Percentiles rank a stretch among this genome's conserved stretches.
phyloP scores from a whole-genome alignment of 2,329 filamentous ascomycete species.

The Pseudopithomyces chartarum region DNA sequence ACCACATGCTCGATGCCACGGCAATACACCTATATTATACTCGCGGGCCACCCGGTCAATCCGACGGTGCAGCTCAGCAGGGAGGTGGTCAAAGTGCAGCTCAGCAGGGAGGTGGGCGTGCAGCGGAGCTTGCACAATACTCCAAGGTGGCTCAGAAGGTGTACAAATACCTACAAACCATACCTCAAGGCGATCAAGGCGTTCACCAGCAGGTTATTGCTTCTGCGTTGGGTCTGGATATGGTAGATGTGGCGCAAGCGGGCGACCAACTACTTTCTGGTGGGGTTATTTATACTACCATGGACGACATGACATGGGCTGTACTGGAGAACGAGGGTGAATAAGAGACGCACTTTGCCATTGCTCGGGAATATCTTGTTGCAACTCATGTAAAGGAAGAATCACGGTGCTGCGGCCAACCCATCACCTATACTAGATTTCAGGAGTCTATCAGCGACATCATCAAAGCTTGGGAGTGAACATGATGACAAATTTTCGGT shows the following conservation, averaged over 20 bases:
- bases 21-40: constrained; percentile 86
- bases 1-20: constrained; percentile 88
- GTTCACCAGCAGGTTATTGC: constrained; percentile 81
- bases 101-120: constrained; percentile 27
- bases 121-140: constrained; percentile 37
- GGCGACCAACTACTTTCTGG: constrained; percentile 77
- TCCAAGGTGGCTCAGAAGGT: constrained; percentile 70
- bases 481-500: background rate
- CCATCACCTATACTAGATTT: background rate
- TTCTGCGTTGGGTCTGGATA: constrained; percentile 65
- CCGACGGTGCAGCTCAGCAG: constrained; percentile 44
- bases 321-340: constrained; percentile 65
- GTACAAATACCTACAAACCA: constrained; percentile 69
- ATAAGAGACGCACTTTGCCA: background rate
- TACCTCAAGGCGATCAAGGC: constrained; percentile 78
- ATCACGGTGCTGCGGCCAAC: background rate
- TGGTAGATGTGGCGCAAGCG: constrained; percentile 74
- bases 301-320: constrained; percentile 92
- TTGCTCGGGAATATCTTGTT: background rate
- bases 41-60: constrained; percentile 63
- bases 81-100: constrained; percentile 36
- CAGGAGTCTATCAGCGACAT: background rate
- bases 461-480: background rate
- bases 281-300: constrained; percentile 84
- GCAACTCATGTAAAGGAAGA: background rate